A percentile compares a stretch with the other conserved stretches of the same genome.
Evolutionary conservation across 1,284 basidiomycete species (phyloP).

Genomic region (Apiotrichum akiyoshidainum): DNA sequence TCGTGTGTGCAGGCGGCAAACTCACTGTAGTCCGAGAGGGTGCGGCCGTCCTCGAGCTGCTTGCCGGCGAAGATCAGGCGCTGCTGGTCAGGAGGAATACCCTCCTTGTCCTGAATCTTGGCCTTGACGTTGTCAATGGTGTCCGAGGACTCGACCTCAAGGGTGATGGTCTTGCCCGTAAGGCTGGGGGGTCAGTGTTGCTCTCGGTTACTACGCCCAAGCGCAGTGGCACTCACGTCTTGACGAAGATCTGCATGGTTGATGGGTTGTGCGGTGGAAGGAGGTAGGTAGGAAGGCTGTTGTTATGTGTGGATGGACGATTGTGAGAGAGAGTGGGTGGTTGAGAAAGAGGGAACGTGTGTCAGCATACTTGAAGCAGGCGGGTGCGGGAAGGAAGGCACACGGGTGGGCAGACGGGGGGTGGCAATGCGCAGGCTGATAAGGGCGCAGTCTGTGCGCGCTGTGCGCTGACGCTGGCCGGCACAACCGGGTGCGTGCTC

Average conservation of each 20-base stretch:
- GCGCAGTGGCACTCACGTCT: background rate
- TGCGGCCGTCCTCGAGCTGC: constrained; percentile 92
- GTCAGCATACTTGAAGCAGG: too few relatives aligned
- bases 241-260: constrained; percentile 1
- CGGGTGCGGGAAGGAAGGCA: too few relatives aligned
- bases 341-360: background rate
- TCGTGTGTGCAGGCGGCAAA: too few relatives aligned
- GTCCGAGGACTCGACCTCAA: constrained; percentile 84
- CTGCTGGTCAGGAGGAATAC: constrained; percentile 80
- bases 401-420: too few relatives aligned
- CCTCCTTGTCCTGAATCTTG: constrained; percentile 95
- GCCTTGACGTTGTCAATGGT: constrained; percentile 98
- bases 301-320: background rate
- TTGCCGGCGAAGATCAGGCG: constrained; percentile 98
- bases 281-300: background rate
- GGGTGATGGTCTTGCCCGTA: constrained; percentile 63
- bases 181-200: constrained; percentile 53
- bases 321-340: background rate
- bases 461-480: background rate
- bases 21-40: constrained; percentile 86
- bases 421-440: background rate
- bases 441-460: background rate
- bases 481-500: background rate
- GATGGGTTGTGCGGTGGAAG: background rate
- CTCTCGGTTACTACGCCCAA: background rate